These are phyloP conservation scores for Scheffersomyces quercinus DNA, from an alignment of 1,139 yeast species.

Conservation along the genomic window DNA sequence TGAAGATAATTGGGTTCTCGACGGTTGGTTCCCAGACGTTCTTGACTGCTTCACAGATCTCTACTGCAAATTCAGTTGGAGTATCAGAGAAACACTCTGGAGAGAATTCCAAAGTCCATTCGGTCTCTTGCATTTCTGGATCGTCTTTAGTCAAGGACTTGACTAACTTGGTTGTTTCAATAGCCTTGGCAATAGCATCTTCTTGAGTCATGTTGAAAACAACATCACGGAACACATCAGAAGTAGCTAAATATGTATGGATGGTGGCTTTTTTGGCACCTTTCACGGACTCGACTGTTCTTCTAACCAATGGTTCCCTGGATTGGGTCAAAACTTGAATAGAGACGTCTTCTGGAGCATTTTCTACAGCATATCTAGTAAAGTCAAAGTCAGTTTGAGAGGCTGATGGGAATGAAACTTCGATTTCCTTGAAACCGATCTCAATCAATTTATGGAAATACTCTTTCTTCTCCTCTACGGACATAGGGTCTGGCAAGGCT, in stretches of 20 bases:
- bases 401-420: slow-evolving; percentile 51
- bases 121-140: slow-evolving; percentile 38
- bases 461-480: slow-evolving; percentile 44
- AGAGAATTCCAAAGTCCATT: slow-evolving; percentile 47
- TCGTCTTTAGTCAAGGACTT: slow-evolving; percentile 45
- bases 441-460: slow-evolving; percentile 47
- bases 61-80: slow-evolving; percentile 43
- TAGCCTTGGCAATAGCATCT: slow-evolving; percentile 43
- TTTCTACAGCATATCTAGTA: slow-evolving; percentile 49
- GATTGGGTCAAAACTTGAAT: slow-evolving; percentile 51
- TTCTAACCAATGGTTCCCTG: slow-evolving; percentile 44
- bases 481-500: slow-evolving; percentile 53
- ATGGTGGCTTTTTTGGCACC: slow-evolving; percentile 52
- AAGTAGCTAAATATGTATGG: slow-evolving; percentile 49
- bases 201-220: slow-evolving; percentile 46
- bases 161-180: slow-evolving; percentile 42
- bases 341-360: slow-evolving; percentile 47
- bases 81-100: slow-evolving; percentile 52
- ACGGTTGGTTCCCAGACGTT: slow-evolving; percentile 48
- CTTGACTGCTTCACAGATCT: slow-evolving; percentile 49
- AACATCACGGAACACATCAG: slow-evolving; percentile 48
- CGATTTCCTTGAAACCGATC: slow-evolving; percentile 50
- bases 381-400: slow-evolving; percentile 52
- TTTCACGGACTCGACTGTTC: slow-evolving; percentile 47
- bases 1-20: slow-evolving; percentile 45